Percentiles rank a stretch among this genome's conserved stretches.
Conservation (phyloP, 768 basidiomycete genomes). For the Pulveroboletus sp. region DNA sequence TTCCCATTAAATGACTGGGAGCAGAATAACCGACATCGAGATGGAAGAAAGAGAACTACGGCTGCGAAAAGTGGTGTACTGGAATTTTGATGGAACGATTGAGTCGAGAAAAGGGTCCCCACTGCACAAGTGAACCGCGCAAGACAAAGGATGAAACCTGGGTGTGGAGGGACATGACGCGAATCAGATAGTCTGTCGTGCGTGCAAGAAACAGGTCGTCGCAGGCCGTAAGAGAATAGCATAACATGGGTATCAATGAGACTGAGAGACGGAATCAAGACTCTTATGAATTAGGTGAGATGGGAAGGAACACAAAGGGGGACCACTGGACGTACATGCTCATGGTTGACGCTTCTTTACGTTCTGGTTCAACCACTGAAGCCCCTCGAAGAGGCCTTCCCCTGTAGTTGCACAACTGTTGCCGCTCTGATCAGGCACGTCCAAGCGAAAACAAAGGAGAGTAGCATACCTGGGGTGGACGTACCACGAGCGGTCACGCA, state of each 20-base stretch:
- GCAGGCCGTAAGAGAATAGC: conserved; percentile 33
- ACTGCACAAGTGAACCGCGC: conserved; percentile 21
- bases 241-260: conserved; percentile 31
- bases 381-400: conserved; percentile 94
- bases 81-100: conserved; percentile 9
- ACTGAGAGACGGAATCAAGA: conserved; percentile 11
- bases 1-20: conserved; percentile 23
- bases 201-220: conserved; percentile 30
- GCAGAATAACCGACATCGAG: conserved; percentile 14
- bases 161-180: conserved; percentile 24
- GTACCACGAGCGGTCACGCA: conserved; percentile 98
- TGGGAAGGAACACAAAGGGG: conserved; percentile 17
- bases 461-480: conserved; percentile 87
- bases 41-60: conserved; percentile 13
- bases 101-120: conserved; percentile 11
- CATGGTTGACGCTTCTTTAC: conserved; percentile 88
- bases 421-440: not conserved
- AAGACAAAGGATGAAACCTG: conserved; percentile 20
- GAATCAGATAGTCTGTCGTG: conserved; percentile 34
- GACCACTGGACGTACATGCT: conserved; percentile 23
- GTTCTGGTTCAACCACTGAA: conserved; percentile 96
- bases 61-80: conserved; percentile 12
- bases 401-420: conserved; percentile 91
- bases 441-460: not conserved
- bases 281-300: conserved; percentile 23